A percentile compares a stretch with the other conserved stretches of the same genome.
These are phyloP conservation scores for Termitomyces sp. DNA, from an alignment of 1,284 basidiomycete genomes.

Conservation along the genomic window DNA sequence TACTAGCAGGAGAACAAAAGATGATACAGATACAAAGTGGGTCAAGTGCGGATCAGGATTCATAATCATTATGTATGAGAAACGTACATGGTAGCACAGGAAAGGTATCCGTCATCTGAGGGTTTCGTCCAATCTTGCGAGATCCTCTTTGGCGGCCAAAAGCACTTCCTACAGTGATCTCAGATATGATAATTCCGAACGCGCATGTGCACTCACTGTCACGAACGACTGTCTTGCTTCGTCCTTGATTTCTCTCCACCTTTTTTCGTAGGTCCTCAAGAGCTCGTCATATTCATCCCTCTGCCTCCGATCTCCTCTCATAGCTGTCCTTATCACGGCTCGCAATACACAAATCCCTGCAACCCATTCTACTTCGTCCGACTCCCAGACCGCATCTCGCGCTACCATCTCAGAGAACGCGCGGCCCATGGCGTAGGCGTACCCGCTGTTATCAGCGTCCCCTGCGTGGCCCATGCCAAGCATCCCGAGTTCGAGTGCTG, in stretches of 20 bases:
- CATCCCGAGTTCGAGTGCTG: slow-evolving; percentile 51
- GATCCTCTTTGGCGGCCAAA: slow-evolving; percentile 41
- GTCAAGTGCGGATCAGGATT: neutral
- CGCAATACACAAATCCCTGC: slow-evolving; percentile 52
- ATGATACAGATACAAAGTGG: neutral
- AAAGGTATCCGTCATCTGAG: slow-evolving; percentile 19
- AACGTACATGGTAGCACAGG: neutral
- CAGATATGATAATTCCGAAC: neutral
- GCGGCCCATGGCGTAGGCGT: slow-evolving; percentile 37
- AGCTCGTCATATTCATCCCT: slow-evolving; percentile 48
- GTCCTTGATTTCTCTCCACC: slow-evolving; percentile 63
- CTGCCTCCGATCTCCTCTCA: slow-evolving; percentile 36
- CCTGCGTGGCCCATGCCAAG: slow-evolving; percentile 31
- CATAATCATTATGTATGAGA: neutral
- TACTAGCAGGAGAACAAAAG: neutral
- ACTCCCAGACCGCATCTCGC: slow-evolving; percentile 54
- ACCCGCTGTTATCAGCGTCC: slow-evolving; percentile 31
- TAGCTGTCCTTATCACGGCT: slow-evolving; percentile 47
- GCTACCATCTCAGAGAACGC: slow-evolving; percentile 52
- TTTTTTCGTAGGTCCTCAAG: slow-evolving; percentile 46
- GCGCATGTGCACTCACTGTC: slow-evolving; percentile 33
- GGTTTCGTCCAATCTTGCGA: slow-evolving; percentile 36
- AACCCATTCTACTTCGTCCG: slow-evolving; percentile 60
- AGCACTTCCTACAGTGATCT: slow-evolving; percentile 35
- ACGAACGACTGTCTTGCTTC: slow-evolving; percentile 54